Percentiles rank a stretch among this genome's conserved stretches.
phyloP scores from a whole-genome alignment of 805 yeast species.

The Sugiyamaella marilandica region DNA sequence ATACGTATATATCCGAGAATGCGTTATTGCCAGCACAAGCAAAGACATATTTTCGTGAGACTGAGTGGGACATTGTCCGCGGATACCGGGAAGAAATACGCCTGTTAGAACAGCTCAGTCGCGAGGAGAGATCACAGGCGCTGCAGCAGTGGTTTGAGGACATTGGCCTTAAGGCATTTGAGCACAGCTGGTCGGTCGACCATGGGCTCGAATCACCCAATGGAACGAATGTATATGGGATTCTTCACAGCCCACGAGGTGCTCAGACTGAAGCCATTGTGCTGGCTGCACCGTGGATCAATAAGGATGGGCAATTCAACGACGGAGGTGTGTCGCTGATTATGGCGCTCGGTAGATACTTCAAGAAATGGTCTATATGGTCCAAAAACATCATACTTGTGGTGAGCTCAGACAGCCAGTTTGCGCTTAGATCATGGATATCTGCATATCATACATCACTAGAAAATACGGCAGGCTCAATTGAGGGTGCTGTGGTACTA shows the following conservation, averaged over 20 bases:
- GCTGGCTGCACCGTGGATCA: slow-evolving; percentile 80
- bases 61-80: slow-evolving; percentile 88
- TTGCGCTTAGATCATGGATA: slow-evolving; percentile 80
- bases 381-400: slow-evolving; percentile 88
- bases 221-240: slow-evolving; percentile 62
- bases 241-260: slow-evolving; percentile 89
- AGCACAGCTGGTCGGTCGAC: slow-evolving; percentile 36
- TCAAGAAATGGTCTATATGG: slow-evolving; percentile 87
- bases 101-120: slow-evolving; percentile 27
- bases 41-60: slow-evolving; percentile 81
- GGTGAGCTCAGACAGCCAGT: slow-evolving; percentile 65
- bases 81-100: slow-evolving; percentile 70
- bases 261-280: slow-evolving; percentile 96
- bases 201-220: slow-evolving; percentile 24
- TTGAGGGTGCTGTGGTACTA: slow-evolving; percentile 82
- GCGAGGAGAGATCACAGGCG: slow-evolving; percentile 39
- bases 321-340: slow-evolving; percentile 76
- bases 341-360: slow-evolving; percentile 70
- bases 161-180: slow-evolving; percentile 64
- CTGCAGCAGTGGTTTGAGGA: slow-evolving; percentile 59
- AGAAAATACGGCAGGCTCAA: slow-evolving; percentile 87
- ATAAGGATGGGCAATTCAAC: slow-evolving; percentile 59
- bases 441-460: slow-evolving; percentile 84
- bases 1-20: slow-evolving; percentile 88
- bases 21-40: slow-evolving; percentile 98